Evolutionary conservation across 441 rosid genomes (phyloP).

Genomic region (Populus hybrid): DNA sequence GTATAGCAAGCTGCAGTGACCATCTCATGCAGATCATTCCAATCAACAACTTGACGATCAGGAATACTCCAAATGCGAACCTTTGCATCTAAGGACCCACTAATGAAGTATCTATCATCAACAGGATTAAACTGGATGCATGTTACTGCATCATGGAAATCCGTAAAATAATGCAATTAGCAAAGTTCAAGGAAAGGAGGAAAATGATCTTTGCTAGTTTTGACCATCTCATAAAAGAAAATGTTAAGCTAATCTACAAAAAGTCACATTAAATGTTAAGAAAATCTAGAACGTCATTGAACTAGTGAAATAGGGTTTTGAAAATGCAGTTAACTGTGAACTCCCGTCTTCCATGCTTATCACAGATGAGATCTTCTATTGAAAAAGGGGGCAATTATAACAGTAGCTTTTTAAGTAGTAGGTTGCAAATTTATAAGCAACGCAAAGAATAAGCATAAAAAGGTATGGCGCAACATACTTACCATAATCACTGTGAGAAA

Average conservation of each 20-base stretch:
- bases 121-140: conserved; percentile 99
- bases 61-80: conserved; percentile 99
- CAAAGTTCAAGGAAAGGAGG: conserved; percentile 8
- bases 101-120: conserved; percentile 94
- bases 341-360: not conserved
- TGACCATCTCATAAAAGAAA: not conserved
- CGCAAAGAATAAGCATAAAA: conserved; percentile 6
- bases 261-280: not conserved
- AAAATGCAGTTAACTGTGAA: not conserved
- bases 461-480: conserved; percentile 24
- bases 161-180: conserved; percentile 17
- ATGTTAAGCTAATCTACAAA: not conserved
- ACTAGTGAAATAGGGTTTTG: not conserved
- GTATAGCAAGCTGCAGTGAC: conserved; percentile 98
- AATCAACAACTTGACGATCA: conserved; percentile 90
- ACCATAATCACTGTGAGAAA: conserved; percentile 71
- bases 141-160: conserved; percentile 62
- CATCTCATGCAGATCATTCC: conserved; percentile 99
- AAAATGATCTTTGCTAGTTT: not conserved
- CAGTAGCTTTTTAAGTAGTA: conserved; percentile 1
- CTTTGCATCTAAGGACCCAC: conserved; percentile 95
- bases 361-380: not conserved
- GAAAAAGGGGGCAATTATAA: not conserved
- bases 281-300: not conserved
- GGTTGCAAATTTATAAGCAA: not conserved